Percentiles rank a stretch among this genome's conserved stretches.
These are phyloP conservation scores for Keqinozyma sinolaborantium DNA, from an alignment of 1,139 yeast genomes.

Conservation along the genomic window DNA sequence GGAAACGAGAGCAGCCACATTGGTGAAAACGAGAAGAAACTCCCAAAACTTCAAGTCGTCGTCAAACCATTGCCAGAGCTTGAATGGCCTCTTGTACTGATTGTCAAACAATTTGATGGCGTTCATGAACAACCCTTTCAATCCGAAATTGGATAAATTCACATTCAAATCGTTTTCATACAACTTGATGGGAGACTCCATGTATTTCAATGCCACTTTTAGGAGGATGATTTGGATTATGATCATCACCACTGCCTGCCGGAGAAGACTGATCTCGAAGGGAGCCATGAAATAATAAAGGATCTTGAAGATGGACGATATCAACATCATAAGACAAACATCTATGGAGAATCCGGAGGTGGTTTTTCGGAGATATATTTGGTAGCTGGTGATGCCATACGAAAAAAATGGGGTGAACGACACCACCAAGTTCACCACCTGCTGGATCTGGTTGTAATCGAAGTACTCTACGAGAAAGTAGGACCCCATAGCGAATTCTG, in stretches of 20 bases:
- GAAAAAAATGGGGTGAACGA: slow-evolving; percentile 68
- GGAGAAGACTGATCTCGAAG: slow-evolving; percentile 67
- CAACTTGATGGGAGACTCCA: slow-evolving; percentile 32
- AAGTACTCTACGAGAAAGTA: not conserved
- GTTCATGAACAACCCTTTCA: slow-evolving; percentile 7
- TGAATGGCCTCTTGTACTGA: slow-evolving; percentile 57
- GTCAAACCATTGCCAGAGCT: slow-evolving; percentile 86
- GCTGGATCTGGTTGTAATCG: slow-evolving; percentile 1
- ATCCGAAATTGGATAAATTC: slow-evolving; percentile 14
- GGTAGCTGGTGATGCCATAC: slow-evolving; percentile 76
- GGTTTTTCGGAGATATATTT: slow-evolving; percentile 60
- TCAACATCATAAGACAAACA: slow-evolving; percentile 86
- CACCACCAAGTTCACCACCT: slow-evolving; percentile 7
- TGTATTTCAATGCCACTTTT: slow-evolving; percentile 60
- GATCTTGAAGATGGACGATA: slow-evolving; percentile 71
- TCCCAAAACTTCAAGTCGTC: slow-evolving; percentile 57
- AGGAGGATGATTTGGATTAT: slow-evolving; percentile 65
- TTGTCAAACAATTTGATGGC: slow-evolving; percentile 62
- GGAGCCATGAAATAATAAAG: slow-evolving; percentile 77
- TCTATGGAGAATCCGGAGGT: slow-evolving; percentile 83
- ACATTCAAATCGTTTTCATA: slow-evolving; percentile 26
- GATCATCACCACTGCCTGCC: slow-evolving; percentile 79
- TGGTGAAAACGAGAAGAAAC: slow-evolving; percentile 51
- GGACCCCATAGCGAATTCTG: too few relatives aligned
- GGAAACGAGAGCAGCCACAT: slow-evolving; percentile 40